phyloP scores from a whole-genome alignment of 352 stramenopile species.

The Phytophthora crassamura region DNA sequence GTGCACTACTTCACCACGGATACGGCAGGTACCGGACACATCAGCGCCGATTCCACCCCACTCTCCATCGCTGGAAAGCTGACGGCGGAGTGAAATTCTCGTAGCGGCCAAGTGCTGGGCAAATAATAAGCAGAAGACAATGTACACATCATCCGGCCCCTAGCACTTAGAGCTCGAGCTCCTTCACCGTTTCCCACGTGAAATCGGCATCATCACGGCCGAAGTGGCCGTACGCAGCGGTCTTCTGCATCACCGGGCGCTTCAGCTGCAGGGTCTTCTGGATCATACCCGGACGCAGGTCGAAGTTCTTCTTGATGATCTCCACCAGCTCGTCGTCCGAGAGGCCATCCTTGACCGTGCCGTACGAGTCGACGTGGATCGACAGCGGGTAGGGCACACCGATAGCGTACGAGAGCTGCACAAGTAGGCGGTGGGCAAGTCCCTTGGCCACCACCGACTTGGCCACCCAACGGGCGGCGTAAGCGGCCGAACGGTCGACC shows the following conservation, averaged over 20 bases:
- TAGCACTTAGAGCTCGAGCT: constrained; percentile 73
- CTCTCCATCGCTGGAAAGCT: constrained; percentile 41
- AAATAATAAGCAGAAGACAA: constrained; percentile 52
- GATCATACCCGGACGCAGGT: constrained; percentile 98
- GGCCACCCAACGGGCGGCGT: constrained; percentile 98
- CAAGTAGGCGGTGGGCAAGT: constrained; percentile 94
- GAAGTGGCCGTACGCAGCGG: constrained; percentile 99
- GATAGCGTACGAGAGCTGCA: constrained; percentile 99
- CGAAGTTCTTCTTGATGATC: constrained; percentile 99
- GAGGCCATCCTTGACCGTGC: constrained; percentile 95
- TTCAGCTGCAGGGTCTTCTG: constrained; percentile 98
- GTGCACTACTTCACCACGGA: constrained; percentile 39
- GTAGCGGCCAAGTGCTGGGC: constrained; percentile 34
- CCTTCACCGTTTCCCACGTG: constrained; percentile 98
- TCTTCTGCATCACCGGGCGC: constrained; percentile 98
- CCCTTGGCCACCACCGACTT: constrained; percentile 98
- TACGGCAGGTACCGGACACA: constrained; percentile 23
- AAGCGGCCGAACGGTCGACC: constrained; percentile 98
- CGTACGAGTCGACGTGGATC: constrained; percentile 98
- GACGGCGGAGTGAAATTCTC: constrained; percentile 35
- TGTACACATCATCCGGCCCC: constrained; percentile 40
- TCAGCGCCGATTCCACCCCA: constrained; percentile 41
- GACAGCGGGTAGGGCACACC: constrained; percentile 97
- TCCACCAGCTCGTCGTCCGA: constrained; percentile 97
- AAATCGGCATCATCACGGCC: constrained; percentile 98